Percentiles rank a stretch among this genome's conserved stretches.
Evolutionary conservation across 2,329 filamentous ascomycete species (phyloP).

Genomic region (Hypoxylon sp.): DNA sequence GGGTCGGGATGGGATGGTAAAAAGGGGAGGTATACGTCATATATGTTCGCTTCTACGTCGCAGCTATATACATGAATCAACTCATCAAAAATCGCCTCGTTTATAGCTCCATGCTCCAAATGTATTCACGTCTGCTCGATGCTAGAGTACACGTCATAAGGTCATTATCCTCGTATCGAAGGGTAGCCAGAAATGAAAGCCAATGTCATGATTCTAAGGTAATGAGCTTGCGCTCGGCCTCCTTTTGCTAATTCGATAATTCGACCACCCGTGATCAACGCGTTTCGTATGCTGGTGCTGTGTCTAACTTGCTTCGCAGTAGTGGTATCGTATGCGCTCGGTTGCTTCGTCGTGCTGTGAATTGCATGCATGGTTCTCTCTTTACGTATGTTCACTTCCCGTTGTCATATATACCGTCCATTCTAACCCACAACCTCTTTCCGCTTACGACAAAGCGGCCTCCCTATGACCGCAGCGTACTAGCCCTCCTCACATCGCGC

Average conservation of each 20-base stretch:
- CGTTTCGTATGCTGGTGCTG: constrained; percentile 6
- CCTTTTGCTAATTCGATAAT: constrained; percentile 10
- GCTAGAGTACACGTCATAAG: constrained; percentile 15
- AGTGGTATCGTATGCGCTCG: constrained; percentile 16
- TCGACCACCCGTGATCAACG: constrained; percentile 9
- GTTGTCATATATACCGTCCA: background rate
- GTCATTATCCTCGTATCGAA: constrained; percentile 27
- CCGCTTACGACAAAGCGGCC: background rate
- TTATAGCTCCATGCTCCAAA: background rate
- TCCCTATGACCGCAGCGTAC: constrained; percentile 21
- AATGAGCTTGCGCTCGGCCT: constrained; percentile 16
- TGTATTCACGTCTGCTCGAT: background rate
- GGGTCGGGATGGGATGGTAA: background rate
- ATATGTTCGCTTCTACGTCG: constrained; percentile 1
- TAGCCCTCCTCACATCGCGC: background rate
- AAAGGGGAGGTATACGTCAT: background rate
- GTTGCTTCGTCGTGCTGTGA: background rate
- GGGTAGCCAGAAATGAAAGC: background rate
- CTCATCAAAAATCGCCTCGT: background rate
- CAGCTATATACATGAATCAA: background rate
- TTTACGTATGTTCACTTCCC: background rate
- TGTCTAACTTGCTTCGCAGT: background rate
- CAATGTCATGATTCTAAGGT: constrained; percentile 6
- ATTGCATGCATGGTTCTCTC: background rate
- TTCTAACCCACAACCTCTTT: background rate